These are phyloP conservation scores for Metarhizium brunneum DNA, from an alignment of 2,329 filamentous ascomycete genomes.

Conservation along the genomic window DNA sequence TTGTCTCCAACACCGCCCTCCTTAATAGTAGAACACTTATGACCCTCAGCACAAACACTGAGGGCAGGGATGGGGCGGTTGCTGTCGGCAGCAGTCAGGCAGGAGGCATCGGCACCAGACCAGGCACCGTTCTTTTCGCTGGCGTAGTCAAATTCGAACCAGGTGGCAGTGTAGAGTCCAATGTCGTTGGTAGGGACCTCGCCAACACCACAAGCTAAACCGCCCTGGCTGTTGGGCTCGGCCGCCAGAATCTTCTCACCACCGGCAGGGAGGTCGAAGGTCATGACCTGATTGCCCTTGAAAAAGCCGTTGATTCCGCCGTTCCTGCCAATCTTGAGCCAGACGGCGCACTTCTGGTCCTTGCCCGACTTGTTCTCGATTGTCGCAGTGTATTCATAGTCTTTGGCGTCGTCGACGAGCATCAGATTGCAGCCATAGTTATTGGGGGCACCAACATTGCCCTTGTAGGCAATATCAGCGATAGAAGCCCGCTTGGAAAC, in stretches of 20 bases:
- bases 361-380: slow-evolving; percentile 28
- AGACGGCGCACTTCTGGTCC: slow-evolving; percentile 32
- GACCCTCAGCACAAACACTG: too few species aligned
- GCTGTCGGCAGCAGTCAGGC: slow-evolving; percentile 31
- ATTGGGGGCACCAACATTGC: slow-evolving; percentile 33
- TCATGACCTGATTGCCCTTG: slow-evolving; percentile 28
- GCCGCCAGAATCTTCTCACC: slow-evolving; percentile 32
- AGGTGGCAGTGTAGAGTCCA: slow-evolving; percentile 35
- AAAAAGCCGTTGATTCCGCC: slow-evolving; percentile 39
- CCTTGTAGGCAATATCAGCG: slow-evolving; percentile 35
- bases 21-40: slow-evolving; percentile 2
- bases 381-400: slow-evolving; percentile 35
- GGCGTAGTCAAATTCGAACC: slow-evolving; percentile 42
- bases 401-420: slow-evolving; percentile 25
- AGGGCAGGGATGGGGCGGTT: slow-evolving; percentile 17
- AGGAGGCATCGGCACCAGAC: slow-evolving; percentile 42
- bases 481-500: slow-evolving; percentile 35
- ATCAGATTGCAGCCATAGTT: slow-evolving; percentile 46
- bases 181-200: slow-evolving; percentile 22
- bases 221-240: slow-evolving; percentile 38
- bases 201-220: slow-evolving; percentile 32
- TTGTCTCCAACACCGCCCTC: slow-evolving; percentile 25
- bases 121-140: slow-evolving; percentile 35
- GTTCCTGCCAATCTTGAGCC: slow-evolving; percentile 42
- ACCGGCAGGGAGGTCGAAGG: slow-evolving; percentile 30